Conservation (phyloP, 108 stramenopile genomes). For the Aurantiochytrium sp. region DNA sequence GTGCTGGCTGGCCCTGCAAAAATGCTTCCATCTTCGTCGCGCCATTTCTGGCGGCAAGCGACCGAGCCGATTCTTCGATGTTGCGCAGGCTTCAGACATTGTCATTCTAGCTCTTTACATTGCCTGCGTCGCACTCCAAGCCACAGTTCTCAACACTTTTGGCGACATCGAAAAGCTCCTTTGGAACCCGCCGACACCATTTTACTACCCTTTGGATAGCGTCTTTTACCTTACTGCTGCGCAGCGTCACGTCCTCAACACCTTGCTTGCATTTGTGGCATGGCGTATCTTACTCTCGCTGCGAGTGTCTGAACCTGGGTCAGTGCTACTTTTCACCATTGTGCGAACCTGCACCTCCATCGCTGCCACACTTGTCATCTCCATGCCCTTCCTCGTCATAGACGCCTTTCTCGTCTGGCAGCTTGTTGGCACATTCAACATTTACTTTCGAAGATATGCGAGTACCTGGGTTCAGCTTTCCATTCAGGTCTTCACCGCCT, state of each 20-base stretch:
- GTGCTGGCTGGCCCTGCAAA: not conserved
- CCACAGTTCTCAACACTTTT: not conserved
- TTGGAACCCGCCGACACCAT: not conserved
- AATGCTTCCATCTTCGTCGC: not conserved
- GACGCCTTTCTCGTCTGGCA: not conserved
- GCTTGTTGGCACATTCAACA: not conserved
- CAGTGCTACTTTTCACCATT: not conserved
- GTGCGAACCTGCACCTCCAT: not conserved
- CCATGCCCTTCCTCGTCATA: not conserved
- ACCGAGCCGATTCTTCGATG: not conserved
- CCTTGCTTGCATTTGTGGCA: not conserved
- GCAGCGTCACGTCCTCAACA: not conserved
- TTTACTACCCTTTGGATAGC: not conserved
- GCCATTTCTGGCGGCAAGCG: not conserved
- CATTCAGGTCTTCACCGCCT: not conserved
- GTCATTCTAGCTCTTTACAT: not conserved
- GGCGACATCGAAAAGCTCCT: not conserved
- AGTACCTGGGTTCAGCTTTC: not conserved
- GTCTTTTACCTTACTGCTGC: not conserved
- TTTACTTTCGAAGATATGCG: not conserved
- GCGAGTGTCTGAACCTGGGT: not conserved
- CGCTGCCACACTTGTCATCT: not conserved
- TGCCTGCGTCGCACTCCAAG: not conserved
- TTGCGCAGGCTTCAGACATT: not conserved
- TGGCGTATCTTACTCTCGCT: not conserved